Percentiles rank a stretch among this genome's conserved stretches.
These are phyloP conservation scores for Cordyceps cateniannulata DNA, from an alignment of 2,329 filamentous ascomycete genomes.

Conservation along the genomic window DNA sequence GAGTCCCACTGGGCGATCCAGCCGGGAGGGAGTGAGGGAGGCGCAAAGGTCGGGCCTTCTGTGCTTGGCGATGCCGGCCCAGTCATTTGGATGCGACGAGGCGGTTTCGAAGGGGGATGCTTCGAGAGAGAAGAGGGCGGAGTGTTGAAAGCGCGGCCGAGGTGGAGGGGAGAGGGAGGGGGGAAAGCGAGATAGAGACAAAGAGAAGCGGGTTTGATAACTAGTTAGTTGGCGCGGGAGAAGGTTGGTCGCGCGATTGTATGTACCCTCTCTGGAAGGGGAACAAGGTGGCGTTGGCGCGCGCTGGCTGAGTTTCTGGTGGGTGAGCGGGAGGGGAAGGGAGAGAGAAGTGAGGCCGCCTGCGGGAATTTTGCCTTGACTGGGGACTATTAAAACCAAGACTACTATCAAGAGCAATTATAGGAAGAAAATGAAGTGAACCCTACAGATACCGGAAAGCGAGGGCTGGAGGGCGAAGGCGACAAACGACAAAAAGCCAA, in stretches of 20 bases:
- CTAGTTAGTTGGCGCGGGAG: slow-evolving; percentile 18
- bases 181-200: not conserved
- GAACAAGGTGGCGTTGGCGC: not conserved
- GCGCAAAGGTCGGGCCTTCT: slow-evolving; percentile 53
- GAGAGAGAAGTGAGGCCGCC: not conserved
- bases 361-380: not conserved
- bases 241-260: slow-evolving; percentile 14
- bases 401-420: not conserved
- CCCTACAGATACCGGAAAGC: not conserved
- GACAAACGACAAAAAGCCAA: not conserved
- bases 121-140: slow-evolving; percentile 14
- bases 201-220: slow-evolving; percentile 16
- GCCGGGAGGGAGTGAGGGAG: slow-evolving; percentile 55
- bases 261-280: slow-evolving; percentile 1
- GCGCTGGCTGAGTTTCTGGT: not conserved
- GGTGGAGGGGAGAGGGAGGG: slow-evolving; percentile 13
- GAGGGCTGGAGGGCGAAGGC: not conserved
- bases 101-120: slow-evolving; percentile 7
- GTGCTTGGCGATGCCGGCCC: slow-evolving; percentile 52
- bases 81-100: slow-evolving; percentile 40
- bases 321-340: not conserved
- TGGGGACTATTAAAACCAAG: not conserved
- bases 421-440: not conserved
- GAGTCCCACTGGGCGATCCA: slow-evolving; percentile 68
- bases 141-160: slow-evolving; percentile 1